Conservation (phyloP, 2,329 filamentous ascomycete genomes). For the Penicillium sp. region DNA sequence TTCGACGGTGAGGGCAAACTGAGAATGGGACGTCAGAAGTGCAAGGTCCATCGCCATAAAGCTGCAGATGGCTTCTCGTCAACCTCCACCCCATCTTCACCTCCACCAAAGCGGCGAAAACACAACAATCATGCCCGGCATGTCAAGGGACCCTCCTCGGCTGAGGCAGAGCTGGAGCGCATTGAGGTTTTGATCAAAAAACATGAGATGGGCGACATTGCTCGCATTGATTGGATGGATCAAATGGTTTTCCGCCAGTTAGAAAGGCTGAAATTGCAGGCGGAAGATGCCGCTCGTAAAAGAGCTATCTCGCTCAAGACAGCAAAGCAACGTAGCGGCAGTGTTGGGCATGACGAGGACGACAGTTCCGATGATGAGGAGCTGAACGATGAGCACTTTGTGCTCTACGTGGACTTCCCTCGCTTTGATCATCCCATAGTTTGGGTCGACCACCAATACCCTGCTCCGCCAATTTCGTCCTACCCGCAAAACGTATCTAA, state of each 20-base stretch:
- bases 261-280: constrained; percentile 71
- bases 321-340: constrained; percentile 16
- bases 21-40: constrained; percentile 90
- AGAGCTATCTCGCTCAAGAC: constrained; percentile 45
- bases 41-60: constrained; percentile 77
- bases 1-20: constrained; percentile 92
- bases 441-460: constrained; percentile 92
- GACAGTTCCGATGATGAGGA: constrained; percentile 43
- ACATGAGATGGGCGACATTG: constrained; percentile 96
- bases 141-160: constrained; percentile 58
- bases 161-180: constrained; percentile 82
- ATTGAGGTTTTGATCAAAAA: constrained; percentile 92
- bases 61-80: constrained; percentile 82
- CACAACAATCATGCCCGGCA: constrained; percentile 48
- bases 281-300: constrained; percentile 65
- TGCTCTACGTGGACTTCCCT: constrained; percentile 86
- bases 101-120: constrained; percentile 57
- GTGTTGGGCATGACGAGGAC: constrained; percentile 36
- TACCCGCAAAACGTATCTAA: constrained; percentile 66
- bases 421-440: constrained; percentile 95
- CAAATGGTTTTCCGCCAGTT: constrained; percentile 89
- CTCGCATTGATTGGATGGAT: constrained; percentile 91
- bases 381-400: constrained; percentile 66
- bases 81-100: constrained; percentile 73
- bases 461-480: constrained; percentile 77